phyloP scores from a whole-genome alignment of 164 flowering plant species.

The Piper longum region DNA sequence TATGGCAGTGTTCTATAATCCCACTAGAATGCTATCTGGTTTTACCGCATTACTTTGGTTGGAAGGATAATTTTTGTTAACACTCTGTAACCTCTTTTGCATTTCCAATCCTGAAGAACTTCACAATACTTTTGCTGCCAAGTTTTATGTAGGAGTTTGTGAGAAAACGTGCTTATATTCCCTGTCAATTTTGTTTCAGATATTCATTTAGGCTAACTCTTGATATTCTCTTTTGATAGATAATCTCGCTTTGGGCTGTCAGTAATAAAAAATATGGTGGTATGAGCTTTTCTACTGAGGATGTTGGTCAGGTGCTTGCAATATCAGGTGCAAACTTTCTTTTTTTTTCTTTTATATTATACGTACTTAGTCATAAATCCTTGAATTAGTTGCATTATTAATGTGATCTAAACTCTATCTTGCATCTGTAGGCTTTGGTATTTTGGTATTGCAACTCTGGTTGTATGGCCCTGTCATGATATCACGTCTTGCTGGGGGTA shows the following conservation, averaged over 20 bases:
- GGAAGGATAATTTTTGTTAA: neutral
- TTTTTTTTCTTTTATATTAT: neutral
- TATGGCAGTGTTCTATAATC: too few species aligned
- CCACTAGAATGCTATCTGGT: neutral
- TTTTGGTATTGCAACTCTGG: slow-evolving; percentile 39
- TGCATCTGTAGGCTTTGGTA: slow-evolving; percentile 26
- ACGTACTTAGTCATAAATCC: neutral
- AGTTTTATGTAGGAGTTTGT: neutral
- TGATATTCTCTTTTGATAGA: slow-evolving; percentile 18
- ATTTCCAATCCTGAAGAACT: neutral
- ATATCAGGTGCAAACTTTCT: slow-evolving; percentile 28
- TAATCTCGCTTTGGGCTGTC: slow-evolving; percentile 77
- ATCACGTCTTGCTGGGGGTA: slow-evolving; percentile 42
- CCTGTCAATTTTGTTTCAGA: neutral
- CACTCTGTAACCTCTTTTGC: neutral
- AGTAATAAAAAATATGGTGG: slow-evolving; percentile 55
- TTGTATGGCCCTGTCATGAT: slow-evolving; percentile 39
- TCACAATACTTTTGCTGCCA: neutral
- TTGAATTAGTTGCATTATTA: neutral
- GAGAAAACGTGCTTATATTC: neutral
- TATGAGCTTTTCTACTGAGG: slow-evolving; percentile 43
- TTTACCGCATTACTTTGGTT: neutral
- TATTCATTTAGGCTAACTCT: neutral
- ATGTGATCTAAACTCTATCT: neutral
- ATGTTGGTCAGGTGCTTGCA: slow-evolving; percentile 58